A percentile compares a stretch with the other conserved stretches of the same genome.
phyloP scores from a whole-genome alignment of 306 rosid genomes.

The Glycine tomentella region DNA sequence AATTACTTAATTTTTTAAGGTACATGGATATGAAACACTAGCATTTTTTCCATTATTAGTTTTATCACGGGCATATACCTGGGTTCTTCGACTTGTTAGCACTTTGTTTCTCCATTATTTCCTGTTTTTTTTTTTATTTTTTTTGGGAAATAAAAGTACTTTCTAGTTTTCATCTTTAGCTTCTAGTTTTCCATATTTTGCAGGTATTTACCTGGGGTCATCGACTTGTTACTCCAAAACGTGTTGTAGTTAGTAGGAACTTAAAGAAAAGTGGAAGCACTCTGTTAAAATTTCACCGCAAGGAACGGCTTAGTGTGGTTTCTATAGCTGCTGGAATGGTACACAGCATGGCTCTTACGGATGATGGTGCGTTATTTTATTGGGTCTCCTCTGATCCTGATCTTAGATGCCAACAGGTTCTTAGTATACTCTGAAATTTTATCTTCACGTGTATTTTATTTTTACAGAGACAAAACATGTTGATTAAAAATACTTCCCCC shows the following conservation, averaged over 20 bases:
- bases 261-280: conserved; percentile 83
- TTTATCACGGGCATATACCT: neutral
- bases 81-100: too few relatives aligned
- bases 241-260: conserved; percentile 83
- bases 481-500: conserved; percentile 20
- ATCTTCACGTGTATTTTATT: conserved; percentile 7
- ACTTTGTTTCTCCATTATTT: too few relatives aligned
- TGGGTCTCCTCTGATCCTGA: conserved; percentile 94
- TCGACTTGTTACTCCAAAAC: conserved; percentile 89
- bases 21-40: conserved; percentile 16
- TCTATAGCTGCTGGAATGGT: conserved; percentile 88
- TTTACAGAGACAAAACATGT: conserved; percentile 9
- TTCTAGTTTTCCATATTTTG: conserved; percentile 43
- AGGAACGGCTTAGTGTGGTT: conserved; percentile 77
- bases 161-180: conserved; percentile 37
- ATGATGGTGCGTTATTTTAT: conserved; percentile 89
- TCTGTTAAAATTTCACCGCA: conserved; percentile 84
- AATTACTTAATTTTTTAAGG: conserved; percentile 25
- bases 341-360: conserved; percentile 83
- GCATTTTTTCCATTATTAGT: conserved; percentile 9
- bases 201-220: conserved; percentile 99
- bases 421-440: conserved; percentile 17
- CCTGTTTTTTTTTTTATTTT: neutral
- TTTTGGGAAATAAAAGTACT: neutral
- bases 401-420: conserved; percentile 92